A percentile compares a stretch with the other conserved stretches of the same genome.
phyloP scores from a whole-genome alignment of 2,329 filamentous ascomycete species.

The Arthrobotrys sinensis region DNA sequence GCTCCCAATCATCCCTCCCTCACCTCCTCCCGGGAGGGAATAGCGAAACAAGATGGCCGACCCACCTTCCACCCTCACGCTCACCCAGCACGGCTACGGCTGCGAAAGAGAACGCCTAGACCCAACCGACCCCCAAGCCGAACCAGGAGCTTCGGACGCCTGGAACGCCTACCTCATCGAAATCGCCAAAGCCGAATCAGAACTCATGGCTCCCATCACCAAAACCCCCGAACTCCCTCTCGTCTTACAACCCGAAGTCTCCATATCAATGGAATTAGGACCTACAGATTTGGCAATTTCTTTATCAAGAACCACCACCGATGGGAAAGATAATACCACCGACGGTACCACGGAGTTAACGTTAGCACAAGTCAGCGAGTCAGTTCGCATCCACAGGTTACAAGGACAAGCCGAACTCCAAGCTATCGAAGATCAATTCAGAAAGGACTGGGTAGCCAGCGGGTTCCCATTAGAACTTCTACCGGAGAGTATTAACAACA shows the following conservation, averaged over 20 bases:
- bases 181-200: conserved; percentile 3
- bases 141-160: conserved; percentile 36
- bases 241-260: conserved; percentile 7
- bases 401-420: conserved; percentile 33
- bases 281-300: neutral
- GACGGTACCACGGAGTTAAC: neutral
- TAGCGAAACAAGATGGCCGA: neutral
- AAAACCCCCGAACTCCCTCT: conserved; percentile 26
- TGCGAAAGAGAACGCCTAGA: conserved; percentile 41
- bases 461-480: conserved; percentile 28
- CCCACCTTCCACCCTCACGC: neutral
- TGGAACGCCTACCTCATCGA: conserved; percentile 26
- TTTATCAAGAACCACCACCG: neutral
- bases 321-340: neutral
- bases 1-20: too few relatives aligned
- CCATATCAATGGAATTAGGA: neutral
- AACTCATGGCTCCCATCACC: neutral
- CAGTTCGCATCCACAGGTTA: conserved; percentile 27
- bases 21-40: too few relatives aligned
- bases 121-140: conserved; percentile 42
- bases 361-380: conserved; percentile 25
- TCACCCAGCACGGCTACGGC: conserved; percentile 18
- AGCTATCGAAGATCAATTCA: conserved; percentile 43
- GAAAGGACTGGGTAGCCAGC: conserved; percentile 21
- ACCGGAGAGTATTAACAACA: neutral